A percentile compares a stretch with the other conserved stretches of the same genome.
These are phyloP conservation scores for Claviceps cyperi DNA, from an alignment of 2,329 filamentous ascomycete species.

Conservation along the genomic window DNA sequence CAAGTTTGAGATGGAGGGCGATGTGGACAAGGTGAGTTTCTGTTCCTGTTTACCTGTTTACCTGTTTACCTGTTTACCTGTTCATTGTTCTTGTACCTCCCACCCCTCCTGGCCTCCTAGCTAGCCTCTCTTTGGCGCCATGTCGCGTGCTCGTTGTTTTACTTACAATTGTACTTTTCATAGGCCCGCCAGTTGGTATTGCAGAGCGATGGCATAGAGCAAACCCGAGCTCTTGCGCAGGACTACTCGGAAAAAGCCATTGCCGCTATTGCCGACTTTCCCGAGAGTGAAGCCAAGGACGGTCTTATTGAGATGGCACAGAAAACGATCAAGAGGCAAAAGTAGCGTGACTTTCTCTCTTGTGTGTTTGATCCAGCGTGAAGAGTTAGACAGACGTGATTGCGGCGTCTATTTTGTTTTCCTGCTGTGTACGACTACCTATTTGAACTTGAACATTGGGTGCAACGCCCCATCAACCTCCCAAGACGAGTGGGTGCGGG, in stretches of 20 bases:
- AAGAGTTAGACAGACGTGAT: not conserved
- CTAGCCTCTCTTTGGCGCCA: too few relatives aligned
- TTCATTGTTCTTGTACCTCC: not conserved
- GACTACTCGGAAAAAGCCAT: conserved; percentile 85
- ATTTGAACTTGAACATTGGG: too few relatives aligned
- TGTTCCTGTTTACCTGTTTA: not conserved
- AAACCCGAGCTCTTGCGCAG: conserved; percentile 79
- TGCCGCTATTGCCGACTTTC: conserved; percentile 68
- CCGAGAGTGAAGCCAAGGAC: conserved; percentile 86
- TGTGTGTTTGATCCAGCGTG: not conserved
- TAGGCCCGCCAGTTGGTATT: conserved; percentile 80
- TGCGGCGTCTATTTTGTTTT: too few relatives aligned
- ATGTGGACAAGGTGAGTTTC: conserved; percentile 60
- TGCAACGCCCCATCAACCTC: too few relatives aligned
- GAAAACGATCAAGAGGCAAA: conserved; percentile 79
- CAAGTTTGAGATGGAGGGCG: conserved; percentile 73
- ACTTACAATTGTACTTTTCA: not conserved
- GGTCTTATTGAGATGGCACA: conserved; percentile 87
- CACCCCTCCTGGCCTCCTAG: too few relatives aligned
- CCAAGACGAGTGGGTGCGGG: too few relatives aligned
- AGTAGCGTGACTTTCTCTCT: conserved; percentile 33
- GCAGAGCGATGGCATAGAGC: conserved; percentile 73
- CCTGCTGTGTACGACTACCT: too few relatives aligned
- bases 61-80: too few relatives aligned
- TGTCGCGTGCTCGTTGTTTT: not conserved